Evolutionary conservation across 148 eudicot species (phyloP).

Genomic region (Rhododendron vialii): DNA sequence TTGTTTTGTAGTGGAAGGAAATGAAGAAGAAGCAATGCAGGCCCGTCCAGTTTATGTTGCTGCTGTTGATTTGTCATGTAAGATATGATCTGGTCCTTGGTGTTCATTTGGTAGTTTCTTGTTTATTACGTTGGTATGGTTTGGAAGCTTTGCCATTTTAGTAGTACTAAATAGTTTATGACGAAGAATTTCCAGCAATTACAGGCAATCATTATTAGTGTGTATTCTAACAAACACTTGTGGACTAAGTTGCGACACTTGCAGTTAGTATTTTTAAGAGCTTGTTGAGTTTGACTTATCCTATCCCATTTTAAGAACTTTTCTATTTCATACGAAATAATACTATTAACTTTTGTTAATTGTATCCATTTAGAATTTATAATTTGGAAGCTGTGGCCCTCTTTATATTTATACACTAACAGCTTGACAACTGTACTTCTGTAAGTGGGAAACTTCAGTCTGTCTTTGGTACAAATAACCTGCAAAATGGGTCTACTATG

Average conservation of each 20-base stretch:
- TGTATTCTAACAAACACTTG: neutral
- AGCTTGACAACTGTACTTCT: neutral
- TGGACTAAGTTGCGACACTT: neutral
- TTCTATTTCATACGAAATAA: neutral
- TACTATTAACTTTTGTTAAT: neutral
- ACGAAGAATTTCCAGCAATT: neutral
- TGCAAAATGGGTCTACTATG: neutral
- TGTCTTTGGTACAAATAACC: neutral
- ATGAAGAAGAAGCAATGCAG: constrained; percentile 65
- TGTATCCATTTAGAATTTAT: neutral
- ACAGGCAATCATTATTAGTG: neutral
- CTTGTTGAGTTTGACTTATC: neutral
- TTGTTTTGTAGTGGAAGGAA: constrained; percentile 53
- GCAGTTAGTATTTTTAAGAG: neutral
- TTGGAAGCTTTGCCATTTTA: neutral
- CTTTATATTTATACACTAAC: neutral
- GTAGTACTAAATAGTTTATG: neutral
- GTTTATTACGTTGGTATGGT: neutral
- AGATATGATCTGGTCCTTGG: constrained; percentile 24
- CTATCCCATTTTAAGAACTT: neutral
- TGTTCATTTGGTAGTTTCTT: neutral
- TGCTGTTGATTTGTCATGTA: constrained; percentile 81
- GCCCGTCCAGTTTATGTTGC: constrained; percentile 86
- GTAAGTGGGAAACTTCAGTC: neutral
- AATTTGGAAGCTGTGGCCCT: neutral